Conservation (phyloP, 805 yeast species). For the Yamadazyma olivae region DNA sequence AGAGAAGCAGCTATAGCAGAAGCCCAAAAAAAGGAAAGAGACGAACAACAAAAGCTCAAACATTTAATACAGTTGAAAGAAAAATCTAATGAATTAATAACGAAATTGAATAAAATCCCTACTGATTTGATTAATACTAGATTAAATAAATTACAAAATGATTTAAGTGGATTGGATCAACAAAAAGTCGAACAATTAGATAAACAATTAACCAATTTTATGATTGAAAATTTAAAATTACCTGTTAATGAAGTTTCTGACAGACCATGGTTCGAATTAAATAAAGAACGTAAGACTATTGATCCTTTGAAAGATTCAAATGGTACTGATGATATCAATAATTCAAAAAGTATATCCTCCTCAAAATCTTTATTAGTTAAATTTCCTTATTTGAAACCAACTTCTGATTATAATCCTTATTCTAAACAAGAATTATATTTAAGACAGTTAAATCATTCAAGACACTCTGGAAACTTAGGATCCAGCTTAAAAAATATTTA, state of each 20-base stretch:
- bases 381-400: slow-evolving; percentile 64
- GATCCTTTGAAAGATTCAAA: slow-evolving; percentile 1
- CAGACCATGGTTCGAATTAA: slow-evolving; percentile 31
- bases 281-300: slow-evolving; percentile 4
- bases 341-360: slow-evolving; percentile 26
- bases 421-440: slow-evolving; percentile 73
- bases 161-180: slow-evolving; percentile 25
- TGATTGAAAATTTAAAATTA: slow-evolving; percentile 29
- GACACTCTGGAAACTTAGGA: slow-evolving; percentile 57
- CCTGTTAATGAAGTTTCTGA: slow-evolving; percentile 25
- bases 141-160: slow-evolving; percentile 25
- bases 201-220: slow-evolving; percentile 38
- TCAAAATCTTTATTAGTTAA: slow-evolving; percentile 25
- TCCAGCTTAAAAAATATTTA: slow-evolving; percentile 63
- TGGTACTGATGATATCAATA: neutral
- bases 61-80: slow-evolving; percentile 30
- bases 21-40: slow-evolving; percentile 43
- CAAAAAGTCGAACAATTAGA: slow-evolving; percentile 38
- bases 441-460: slow-evolving; percentile 65
- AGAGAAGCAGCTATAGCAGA: slow-evolving; percentile 42
- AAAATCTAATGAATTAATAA: slow-evolving; percentile 23
- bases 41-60: slow-evolving; percentile 31
- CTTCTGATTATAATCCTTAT: slow-evolving; percentile 63
- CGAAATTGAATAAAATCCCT: slow-evolving; percentile 33
- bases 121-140: slow-evolving; percentile 26